These are phyloP conservation scores for Nakataea oryzae DNA, from an alignment of 2,329 filamentous ascomycete species.

Conservation along the genomic window DNA sequence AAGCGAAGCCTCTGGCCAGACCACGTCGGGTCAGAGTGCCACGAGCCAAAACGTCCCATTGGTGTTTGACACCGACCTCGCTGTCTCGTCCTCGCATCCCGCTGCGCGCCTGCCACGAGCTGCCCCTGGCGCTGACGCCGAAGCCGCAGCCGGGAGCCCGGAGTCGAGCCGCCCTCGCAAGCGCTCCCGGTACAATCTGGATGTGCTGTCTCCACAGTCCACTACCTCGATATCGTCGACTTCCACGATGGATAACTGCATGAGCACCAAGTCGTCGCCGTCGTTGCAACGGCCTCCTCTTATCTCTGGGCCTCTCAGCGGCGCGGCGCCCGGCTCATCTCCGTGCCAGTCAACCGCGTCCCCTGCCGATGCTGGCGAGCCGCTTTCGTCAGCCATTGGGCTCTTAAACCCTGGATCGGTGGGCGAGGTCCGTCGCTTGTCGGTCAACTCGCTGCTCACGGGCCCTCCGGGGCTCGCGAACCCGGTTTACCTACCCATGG, in stretches of 20 bases:
- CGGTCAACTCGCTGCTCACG: conserved; percentile 55
- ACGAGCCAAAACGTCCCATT: background rate
- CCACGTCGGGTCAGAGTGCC: background rate
- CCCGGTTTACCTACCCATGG: conserved; percentile 6
- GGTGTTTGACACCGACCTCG: background rate
- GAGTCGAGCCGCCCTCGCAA: background rate
- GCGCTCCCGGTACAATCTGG: background rate
- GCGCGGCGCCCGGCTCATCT: background rate
- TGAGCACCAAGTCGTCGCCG: background rate
- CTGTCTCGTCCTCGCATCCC: background rate
- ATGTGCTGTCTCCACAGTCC: background rate
- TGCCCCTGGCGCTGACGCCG: background rate
- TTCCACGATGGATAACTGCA: background rate
- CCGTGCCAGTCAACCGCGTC: background rate
- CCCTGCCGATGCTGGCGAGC: background rate
- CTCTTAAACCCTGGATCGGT: background rate
- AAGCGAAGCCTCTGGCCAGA: background rate
- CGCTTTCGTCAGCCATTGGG: background rate
- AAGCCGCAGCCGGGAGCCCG: background rate
- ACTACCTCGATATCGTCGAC: background rate
- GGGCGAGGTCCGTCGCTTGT: conserved; percentile 31
- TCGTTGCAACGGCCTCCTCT: background rate
- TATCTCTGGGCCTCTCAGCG: background rate
- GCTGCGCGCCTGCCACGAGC: background rate
- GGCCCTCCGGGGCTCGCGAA: conserved; percentile 27